Evolutionary conservation across 164 flowering plant species (phyloP).

Genomic region (Platanus orientalis): DNA sequence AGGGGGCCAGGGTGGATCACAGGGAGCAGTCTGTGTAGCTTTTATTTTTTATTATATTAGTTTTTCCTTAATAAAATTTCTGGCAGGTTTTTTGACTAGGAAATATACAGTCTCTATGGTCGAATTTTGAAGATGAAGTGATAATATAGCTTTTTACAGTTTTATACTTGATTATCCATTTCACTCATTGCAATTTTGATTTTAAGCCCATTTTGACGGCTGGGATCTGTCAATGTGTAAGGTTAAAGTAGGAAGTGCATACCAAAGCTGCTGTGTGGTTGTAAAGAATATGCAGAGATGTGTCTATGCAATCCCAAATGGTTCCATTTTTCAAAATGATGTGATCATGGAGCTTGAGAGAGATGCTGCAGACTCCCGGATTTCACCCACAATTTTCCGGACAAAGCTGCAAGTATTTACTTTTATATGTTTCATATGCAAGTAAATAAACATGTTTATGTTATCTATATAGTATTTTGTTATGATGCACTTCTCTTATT

Average conservation of each 20-base stretch:
- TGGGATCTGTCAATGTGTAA: constrained; percentile 20
- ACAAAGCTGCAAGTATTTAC: constrained; percentile 60
- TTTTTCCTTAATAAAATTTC: too few species aligned
- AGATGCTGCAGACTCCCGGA: constrained; percentile 44
- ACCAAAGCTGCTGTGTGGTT: constrained; percentile 86
- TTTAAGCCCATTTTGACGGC: background rate
- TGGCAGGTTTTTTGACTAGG: too few species aligned
- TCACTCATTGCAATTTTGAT: background rate
- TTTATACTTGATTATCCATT: background rate
- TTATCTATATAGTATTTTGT: background rate
- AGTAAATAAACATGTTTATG: background rate
- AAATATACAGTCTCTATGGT: too few species aligned
- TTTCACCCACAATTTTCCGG: constrained; percentile 40
- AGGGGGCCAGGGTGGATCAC: too few species aligned
- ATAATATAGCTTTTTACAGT: background rate
- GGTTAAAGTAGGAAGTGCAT: constrained; percentile 77
- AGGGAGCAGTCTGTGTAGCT: too few species aligned
- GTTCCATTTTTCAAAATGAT: constrained; percentile 45
- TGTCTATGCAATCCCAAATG: constrained; percentile 76
- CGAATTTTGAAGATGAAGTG: background rate
- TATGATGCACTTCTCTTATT: background rate
- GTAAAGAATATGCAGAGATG: constrained; percentile 92
- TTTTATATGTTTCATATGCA: background rate
- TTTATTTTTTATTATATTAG: too few species aligned
- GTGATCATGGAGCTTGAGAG: constrained; percentile 56